phyloP scores from a whole-genome alignment of 2,329 filamentous ascomycete species.

The Aspergillus luchuensis region DNA sequence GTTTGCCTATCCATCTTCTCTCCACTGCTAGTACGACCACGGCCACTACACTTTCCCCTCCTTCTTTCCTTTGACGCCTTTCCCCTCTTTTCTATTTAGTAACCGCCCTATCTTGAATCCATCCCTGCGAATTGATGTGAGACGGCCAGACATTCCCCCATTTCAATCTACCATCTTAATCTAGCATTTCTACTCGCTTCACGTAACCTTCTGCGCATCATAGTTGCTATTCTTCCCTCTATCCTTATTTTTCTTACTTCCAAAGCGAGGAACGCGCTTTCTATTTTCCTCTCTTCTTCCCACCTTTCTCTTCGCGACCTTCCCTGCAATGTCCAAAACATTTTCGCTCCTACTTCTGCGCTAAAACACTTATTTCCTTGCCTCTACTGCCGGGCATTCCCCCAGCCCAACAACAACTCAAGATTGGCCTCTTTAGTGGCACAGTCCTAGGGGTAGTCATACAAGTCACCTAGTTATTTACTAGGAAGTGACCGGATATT shows the following conservation, averaged over 20 bases:
- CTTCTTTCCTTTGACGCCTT: slow-evolving; percentile 15
- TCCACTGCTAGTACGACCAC: slow-evolving; percentile 12
- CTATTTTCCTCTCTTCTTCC: no score
- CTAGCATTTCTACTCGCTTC: not conserved
- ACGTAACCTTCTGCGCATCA: not conserved
- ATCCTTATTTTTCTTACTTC: not conserved
- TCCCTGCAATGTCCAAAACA: not conserved
- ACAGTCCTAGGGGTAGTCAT: not conserved
- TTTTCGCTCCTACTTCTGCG: not conserved
- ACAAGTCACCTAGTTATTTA: not conserved
- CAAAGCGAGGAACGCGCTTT: not conserved
- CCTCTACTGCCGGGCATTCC: not conserved
- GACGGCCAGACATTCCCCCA: not conserved
- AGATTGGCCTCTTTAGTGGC: not conserved
- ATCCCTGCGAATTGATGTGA: not conserved
- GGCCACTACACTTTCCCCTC: slow-evolving; percentile 8
- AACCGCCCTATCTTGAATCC: not conserved
- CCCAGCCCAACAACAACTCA: not conserved
- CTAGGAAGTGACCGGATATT: not conserved
- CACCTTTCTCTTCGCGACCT: not conserved
- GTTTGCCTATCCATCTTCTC: slow-evolving; percentile 21
- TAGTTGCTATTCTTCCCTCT: not conserved
- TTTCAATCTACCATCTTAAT: not conserved
- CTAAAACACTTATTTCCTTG: not conserved
- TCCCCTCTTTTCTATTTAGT: slow-evolving; percentile 6